Conservation (phyloP, 257 asterid species). For the Nicotiana paniculata region DNA sequence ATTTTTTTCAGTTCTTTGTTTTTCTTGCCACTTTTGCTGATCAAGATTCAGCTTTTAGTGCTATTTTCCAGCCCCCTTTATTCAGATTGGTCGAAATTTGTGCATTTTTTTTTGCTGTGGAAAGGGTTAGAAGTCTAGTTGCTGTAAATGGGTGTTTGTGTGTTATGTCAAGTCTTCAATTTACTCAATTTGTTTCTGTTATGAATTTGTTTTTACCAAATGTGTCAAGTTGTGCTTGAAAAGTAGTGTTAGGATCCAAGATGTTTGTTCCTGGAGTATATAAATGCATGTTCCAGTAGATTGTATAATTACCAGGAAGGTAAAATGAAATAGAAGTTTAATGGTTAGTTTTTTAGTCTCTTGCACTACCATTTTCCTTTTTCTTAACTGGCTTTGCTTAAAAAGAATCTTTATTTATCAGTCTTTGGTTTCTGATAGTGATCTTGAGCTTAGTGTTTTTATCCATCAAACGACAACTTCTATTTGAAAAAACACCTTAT, state of each 20-base stretch:
- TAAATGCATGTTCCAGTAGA: background rate
- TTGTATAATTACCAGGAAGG: background rate
- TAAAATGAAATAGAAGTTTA: background rate
- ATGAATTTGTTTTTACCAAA: background rate
- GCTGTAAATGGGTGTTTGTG: background rate
- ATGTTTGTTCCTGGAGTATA: background rate
- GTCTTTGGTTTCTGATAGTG: background rate
- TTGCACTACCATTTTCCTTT: background rate
- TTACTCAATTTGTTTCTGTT: background rate
- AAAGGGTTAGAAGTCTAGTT: background rate
- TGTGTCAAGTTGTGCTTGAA: background rate
- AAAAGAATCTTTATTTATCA: background rate
- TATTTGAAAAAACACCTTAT: background rate
- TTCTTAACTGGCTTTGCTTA: background rate
- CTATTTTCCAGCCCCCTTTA: background rate
- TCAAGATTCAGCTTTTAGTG: background rate
- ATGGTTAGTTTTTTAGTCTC: background rate
- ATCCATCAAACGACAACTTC: background rate
- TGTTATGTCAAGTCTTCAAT: background rate
- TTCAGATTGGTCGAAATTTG: background rate
- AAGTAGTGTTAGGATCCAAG: background rate
- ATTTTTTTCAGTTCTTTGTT: background rate
- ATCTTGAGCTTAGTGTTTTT: background rate
- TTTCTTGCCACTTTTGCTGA: background rate
- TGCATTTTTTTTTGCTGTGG: background rate